phyloP scores from a whole-genome alignment of 2,329 filamentous ascomycete genomes.

The Ceratocystiopsis sp. region DNA sequence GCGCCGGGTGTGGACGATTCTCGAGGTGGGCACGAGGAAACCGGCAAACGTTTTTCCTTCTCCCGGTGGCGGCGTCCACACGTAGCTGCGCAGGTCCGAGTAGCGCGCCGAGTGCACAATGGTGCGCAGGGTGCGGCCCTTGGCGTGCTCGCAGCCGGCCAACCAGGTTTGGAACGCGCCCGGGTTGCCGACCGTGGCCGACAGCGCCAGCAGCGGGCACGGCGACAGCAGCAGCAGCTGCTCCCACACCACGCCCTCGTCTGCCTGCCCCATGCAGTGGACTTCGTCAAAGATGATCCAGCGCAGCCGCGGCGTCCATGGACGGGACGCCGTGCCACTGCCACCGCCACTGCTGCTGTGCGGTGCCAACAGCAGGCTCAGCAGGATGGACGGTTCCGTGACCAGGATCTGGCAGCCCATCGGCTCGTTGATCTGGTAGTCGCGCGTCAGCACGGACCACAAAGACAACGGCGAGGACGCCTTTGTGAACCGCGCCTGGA shows the following conservation, averaged over 20 bases:
- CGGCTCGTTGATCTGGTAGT: constrained; percentile 59
- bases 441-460: constrained; percentile 64
- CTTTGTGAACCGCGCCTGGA: constrained; percentile 60
- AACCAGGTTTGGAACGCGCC: constrained; percentile 55
- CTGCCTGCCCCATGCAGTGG: constrained; percentile 60
- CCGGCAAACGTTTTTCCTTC: constrained; percentile 22
- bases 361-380: constrained; percentile 57
- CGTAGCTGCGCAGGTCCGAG: constrained; percentile 62
- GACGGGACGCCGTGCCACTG: constrained; percentile 23
- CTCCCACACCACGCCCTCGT: constrained; percentile 65
- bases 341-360: constrained; percentile 31
- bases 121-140: constrained; percentile 48
- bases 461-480: constrained; percentile 43
- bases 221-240: constrained; percentile 57
- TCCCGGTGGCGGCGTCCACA: constrained; percentile 33
- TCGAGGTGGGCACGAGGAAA: constrained; percentile 19
- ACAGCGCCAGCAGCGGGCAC: constrained; percentile 64
- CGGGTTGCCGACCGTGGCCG: constrained; percentile 65
- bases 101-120: constrained; percentile 53
- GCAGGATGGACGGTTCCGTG: constrained; percentile 61
- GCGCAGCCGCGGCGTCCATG: constrained; percentile 50
- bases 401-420: constrained; percentile 58
- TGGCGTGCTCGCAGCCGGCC: constrained; percentile 40
- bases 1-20: constrained; percentile 10
- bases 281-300: constrained; percentile 74